Evolutionary conservation across 495 filamentous ascomycete genomes (phyloP).

Genomic region (Aspergillus affinis): DNA sequence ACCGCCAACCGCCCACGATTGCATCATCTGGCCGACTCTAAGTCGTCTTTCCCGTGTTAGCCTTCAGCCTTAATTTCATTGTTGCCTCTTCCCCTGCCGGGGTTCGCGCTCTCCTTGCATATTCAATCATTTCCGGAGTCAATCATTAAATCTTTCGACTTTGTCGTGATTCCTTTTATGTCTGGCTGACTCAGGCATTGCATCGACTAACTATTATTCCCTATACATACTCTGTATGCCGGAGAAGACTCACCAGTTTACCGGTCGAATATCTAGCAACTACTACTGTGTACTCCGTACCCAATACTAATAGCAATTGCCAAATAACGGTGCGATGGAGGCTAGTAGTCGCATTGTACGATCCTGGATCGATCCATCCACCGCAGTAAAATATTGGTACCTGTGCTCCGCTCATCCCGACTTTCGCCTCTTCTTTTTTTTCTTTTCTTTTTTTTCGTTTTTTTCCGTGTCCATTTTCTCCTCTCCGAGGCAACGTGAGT

Average conservation of each 20-base stretch:
- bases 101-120: constrained; percentile 2
- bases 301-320: neutral
- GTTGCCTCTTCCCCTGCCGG: neutral
- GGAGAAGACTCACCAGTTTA: neutral
- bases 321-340: neutral
- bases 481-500: constrained; percentile 4
- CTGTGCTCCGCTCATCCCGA: constrained; percentile 9
- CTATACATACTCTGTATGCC: neutral
- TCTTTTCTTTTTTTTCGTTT: neutral
- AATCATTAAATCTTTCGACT: too few relatives aligned
- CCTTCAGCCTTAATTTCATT: constrained; percentile 10
- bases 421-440: neutral
- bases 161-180: neutral
- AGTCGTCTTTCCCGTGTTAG: neutral
- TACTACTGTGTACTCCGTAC: neutral
- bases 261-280: neutral
- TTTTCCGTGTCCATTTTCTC: neutral
- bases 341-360: neutral
- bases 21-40: neutral
- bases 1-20: neutral
- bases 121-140: neutral
- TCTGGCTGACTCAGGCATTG: neutral
- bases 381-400: neutral
- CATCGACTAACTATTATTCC: neutral
- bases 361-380: constrained; percentile 4